These are phyloP conservation scores for Lactifluus subvellereus DNA, from an alignment of 768 basidiomycete species.

Conservation along the genomic window DNA sequence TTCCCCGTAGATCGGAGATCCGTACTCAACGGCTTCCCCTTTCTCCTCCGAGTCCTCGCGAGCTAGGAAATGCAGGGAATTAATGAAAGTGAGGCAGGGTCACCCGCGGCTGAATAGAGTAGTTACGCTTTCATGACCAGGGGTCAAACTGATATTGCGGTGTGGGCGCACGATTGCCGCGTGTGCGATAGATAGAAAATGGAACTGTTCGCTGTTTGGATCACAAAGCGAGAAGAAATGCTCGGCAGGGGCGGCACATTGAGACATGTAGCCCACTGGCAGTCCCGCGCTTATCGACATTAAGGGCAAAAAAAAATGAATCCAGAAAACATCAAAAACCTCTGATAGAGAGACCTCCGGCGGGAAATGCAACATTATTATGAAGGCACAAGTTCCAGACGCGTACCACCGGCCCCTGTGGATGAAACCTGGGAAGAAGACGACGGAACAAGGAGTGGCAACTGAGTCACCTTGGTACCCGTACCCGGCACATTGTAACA, in stretches of 20 bases:
- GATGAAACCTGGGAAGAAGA: conserved; percentile 2
- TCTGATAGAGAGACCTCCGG: conserved; percentile 7
- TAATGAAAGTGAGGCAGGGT: background rate
- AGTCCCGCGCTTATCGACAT: conserved; percentile 4
- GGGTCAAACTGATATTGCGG: conserved; percentile 9
- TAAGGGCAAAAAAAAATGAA: background rate
- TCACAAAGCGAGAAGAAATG: conserved; percentile 2
- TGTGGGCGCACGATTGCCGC: conserved; percentile 13
- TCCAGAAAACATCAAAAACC: conserved; percentile 8
- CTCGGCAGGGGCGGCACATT: background rate
- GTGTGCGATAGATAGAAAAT: conserved; percentile 22
- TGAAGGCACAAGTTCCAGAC: conserved; percentile 3
- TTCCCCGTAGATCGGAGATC: conserved; percentile 13
- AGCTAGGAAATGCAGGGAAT: background rate
- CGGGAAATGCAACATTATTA: background rate
- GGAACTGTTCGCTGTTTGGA: conserved; percentile 6
- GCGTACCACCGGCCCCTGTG: background rate
- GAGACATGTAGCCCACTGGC: background rate
- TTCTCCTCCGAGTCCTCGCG: no score
- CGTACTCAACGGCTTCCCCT: conserved; percentile 10
- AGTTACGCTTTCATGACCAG: background rate
- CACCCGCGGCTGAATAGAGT: background rate
- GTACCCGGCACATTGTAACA: background rate
- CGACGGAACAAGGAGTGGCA: background rate
- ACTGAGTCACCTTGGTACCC: background rate